Base-by-base conservation (phyloP, 768 basidiomycete species). In the Lactarius hatsudake region DNA sequence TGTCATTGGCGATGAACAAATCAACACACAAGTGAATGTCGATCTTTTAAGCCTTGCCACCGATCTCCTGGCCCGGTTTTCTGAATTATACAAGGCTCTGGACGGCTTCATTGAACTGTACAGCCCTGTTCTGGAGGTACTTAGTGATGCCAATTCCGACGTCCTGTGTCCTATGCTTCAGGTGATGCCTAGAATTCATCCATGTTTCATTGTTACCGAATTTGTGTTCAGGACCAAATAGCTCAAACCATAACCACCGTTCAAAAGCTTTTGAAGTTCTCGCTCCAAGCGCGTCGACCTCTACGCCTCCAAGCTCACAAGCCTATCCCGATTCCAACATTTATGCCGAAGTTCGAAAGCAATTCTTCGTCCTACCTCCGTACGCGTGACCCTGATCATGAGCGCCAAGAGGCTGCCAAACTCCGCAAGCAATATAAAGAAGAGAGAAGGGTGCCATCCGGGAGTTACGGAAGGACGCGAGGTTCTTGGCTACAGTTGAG, bases 381-480 rank as follows among this genome's bases (percentile, higher is more conserved):
- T 59, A 81, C 82, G 62, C 90, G 90, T 74, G 97, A 98, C 76
- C 96, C 96, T 10, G 95, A 99, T 76, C 87, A 87, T 67, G 95
- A 96, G 73, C 87, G 93, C 48, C 94, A 93, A 74, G 92, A 91
- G 71, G 86, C 87, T 0, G 79, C 88, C 65, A 98, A 98, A 77
- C 78, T 99, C 73, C 89, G 91, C 63, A 84, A 86, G 48, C 87
- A 95, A 75, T 90, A 94, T 81, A 96, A 96, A 79, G 90, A 98
- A 79, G 97, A 98, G 81, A 82, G 86, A 98, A 98, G 82, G 96
- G 97, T 54, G 97, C 97, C 5, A 94, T 99, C 69, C 83, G 96
- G 56, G 97, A 99, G 75, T 81, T 99, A 62, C 87, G 97, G 68
- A 98, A 98, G 81, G 97, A 99, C 75, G 89, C 94, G 69, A 84